Evolutionary conservation across 192 early-diverging fungal genomes (phyloP), one percentile per base, ranked within the genome.

Genomic region (Fimicolochytrium jonesii): DNA sequence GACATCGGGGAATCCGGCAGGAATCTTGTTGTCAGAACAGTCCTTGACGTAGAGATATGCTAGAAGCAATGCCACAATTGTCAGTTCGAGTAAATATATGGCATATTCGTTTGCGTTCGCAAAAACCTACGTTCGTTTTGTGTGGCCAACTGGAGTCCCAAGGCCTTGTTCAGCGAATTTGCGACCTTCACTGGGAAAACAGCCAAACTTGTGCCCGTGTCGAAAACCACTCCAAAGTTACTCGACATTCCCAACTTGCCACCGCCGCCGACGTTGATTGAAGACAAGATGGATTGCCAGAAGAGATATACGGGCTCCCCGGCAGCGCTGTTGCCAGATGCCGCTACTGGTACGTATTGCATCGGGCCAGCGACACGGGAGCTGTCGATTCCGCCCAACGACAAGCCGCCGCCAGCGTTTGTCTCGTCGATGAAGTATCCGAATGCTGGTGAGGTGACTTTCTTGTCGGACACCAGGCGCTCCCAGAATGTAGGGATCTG

Each of bases 301-400:
- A 41, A 58, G 34, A 64, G 37, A 31, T 48, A 62, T 2, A 55
- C 53, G 23, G 59, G 50, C 0, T 35, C n/a, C 13, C 61, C 36
- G 23, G 22, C 44, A 29, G 49, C 28, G 48, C 30, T 26, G 34
- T 46, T n/a, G 33, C 43, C 34, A n/a, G 53, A 58, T 18, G 45
- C 22, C 30, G 50, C 48, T 4, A 73, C 57, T 23, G 59, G 54
- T 25, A 71, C 25, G 59, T 60, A 73, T 4, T 42, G 23, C 11
- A 68, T 20, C 13, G 15, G 23, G 11, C 62, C 72, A 1, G 22
- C 25, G 48, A 66, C 59, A 10, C 74, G 61, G 28, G 65, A 32
- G 4, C 33, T 35, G 47, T 78, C 76, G 29, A 75, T 50, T 42
- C 72, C 76, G 4, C 76, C 76, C 11, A 78, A 54, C 15, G 59